Evolutionary conservation across 1,284 basidiomycete genomes (phyloP).

Genomic region (Trichosporon sp.): DNA sequence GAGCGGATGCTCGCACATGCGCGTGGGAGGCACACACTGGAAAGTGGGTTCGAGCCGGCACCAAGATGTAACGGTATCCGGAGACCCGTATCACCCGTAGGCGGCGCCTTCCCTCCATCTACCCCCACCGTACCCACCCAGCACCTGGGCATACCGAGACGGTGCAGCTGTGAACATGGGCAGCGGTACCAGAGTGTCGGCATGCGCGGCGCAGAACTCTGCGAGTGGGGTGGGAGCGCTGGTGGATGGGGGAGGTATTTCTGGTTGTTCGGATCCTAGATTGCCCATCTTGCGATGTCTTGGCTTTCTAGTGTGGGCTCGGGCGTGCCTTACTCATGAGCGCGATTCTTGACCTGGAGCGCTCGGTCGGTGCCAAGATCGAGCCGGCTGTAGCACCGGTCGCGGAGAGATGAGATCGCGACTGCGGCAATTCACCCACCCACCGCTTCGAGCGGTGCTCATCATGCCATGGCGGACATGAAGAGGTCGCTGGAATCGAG

Average conservation of each 20-base stretch:
- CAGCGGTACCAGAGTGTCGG: neutral
- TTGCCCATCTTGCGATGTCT: conserved; percentile 1
- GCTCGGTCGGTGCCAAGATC: neutral
- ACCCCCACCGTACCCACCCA: neutral
- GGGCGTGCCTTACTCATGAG: neutral
- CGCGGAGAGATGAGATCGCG: neutral
- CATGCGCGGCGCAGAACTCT: neutral
- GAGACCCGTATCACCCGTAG: no score
- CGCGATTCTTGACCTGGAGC: no score
- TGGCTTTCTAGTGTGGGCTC: neutral
- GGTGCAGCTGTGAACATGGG: neutral
- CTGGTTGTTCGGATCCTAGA: conserved; percentile 7
- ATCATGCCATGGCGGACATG: neutral
- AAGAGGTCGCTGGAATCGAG: neutral
- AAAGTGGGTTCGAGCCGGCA: neutral
- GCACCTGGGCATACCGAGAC: neutral
- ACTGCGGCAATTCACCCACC: neutral
- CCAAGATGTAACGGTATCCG: neutral
- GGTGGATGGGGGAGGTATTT: neutral
- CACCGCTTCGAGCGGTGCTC: neutral
- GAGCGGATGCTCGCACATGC: neutral
- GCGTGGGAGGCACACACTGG: neutral
- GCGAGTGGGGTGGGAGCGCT: no score
- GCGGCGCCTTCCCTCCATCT: conserved; percentile 4
- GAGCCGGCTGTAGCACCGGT: no score